Conservation (phyloP, 75 land plant species). For the Pinus albicaulis region DNA sequence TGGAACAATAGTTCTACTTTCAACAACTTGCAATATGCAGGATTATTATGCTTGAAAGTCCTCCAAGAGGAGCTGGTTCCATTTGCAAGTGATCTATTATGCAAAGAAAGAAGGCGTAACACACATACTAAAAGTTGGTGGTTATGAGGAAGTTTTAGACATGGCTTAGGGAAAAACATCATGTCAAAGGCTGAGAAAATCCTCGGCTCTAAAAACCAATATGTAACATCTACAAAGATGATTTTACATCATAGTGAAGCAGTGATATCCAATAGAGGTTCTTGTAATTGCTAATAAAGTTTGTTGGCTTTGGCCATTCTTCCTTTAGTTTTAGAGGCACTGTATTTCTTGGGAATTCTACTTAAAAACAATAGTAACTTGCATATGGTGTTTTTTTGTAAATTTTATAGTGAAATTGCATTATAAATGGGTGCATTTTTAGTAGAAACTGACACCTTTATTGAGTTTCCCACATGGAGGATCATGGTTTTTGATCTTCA, state of each 20-base stretch:
- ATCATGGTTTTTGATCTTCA: too few relatives aligned
- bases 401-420: too few relatives aligned
- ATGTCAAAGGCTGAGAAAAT: conserved; percentile 77
- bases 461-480: too few relatives aligned
- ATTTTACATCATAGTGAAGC: conserved; percentile 43
- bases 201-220: conserved; percentile 97
- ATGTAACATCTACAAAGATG: conserved; percentile 99
- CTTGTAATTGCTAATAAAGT: too few relatives aligned
- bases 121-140: conserved; percentile 97
- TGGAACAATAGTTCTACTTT: conserved; percentile 97
- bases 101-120: conserved; percentile 97
- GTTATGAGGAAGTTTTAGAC: conserved; percentile 98
- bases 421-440: too few relatives aligned
- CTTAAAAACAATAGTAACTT: too few relatives aligned
- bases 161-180: conserved; percentile 99
- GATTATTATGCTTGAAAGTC: conserved; percentile 91
- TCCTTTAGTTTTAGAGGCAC: too few relatives aligned
- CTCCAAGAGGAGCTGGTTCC: conserved; percentile 85
- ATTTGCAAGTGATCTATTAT: conserved; percentile 98
- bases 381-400: too few relatives aligned
- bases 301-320: too few relatives aligned
- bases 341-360: too few relatives aligned
- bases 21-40: conserved; percentile 95
- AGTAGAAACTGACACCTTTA: too few relatives aligned
- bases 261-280: too few relatives aligned